Evolutionary conservation across 2,329 filamentous ascomycete genomes (phyloP).

Genomic region (Ceratocystis colombiana): DNA sequence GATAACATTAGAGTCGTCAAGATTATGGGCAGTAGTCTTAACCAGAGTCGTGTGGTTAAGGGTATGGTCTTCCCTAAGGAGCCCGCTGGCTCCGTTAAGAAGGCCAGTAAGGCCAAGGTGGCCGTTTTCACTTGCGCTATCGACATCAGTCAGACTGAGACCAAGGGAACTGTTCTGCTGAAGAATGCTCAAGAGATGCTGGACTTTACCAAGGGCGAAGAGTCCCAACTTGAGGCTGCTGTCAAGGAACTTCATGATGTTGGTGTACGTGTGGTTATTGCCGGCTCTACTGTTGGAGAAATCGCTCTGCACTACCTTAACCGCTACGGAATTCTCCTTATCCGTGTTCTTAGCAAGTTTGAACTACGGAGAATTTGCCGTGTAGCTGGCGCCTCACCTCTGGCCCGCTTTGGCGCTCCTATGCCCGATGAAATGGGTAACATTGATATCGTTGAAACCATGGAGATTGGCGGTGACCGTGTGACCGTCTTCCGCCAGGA

Average conservation of each 20-base stretch:
- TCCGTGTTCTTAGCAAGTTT: constrained; percentile 97
- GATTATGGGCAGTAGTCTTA: constrained; percentile 95
- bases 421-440: constrained; percentile 99
- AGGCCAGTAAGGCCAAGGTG: constrained; percentile 86
- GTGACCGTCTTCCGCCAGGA: constrained; percentile 98
- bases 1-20: constrained; percentile 99
- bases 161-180: constrained; percentile 92
- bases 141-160: constrained; percentile 93
- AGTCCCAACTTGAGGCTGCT: constrained; percentile 74
- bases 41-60: constrained; percentile 88
- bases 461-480: constrained; percentile 94
- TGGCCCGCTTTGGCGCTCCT: constrained; percentile 86
- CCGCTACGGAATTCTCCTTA: constrained; percentile 87
- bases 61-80: constrained; percentile 98
- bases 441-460: constrained; percentile 89
- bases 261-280: constrained; percentile 81
- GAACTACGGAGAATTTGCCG: constrained; percentile 90
- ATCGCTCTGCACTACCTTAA: constrained; percentile 96
- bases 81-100: constrained; percentile 86
- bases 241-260: constrained; percentile 96
- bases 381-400: constrained; percentile 90
- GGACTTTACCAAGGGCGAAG: constrained; percentile 95
- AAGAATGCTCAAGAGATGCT: constrained; percentile 99
- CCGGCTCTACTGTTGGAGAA: constrained; percentile 88
- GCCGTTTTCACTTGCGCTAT: constrained; percentile 94